A percentile compares a stretch with the other conserved stretches of the same genome.
These are phyloP conservation scores for Dioszegia crocea DNA, from an alignment of 768 basidiomycete genomes.

Conservation along the genomic window DNA sequence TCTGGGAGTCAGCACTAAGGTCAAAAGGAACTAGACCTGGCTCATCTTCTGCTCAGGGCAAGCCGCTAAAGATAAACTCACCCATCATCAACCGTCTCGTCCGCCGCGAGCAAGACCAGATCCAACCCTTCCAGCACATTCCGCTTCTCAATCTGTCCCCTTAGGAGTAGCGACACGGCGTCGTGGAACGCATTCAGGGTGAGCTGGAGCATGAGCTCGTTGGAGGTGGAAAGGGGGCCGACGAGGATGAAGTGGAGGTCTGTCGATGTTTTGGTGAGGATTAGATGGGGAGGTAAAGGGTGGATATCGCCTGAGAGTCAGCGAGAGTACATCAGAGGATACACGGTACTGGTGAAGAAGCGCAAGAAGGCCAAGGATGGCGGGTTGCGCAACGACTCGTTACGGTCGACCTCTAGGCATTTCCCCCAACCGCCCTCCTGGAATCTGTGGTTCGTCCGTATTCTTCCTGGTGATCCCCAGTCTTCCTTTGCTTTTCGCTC, in stretches of 20 bases:
- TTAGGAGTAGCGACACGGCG: slow-evolving; percentile 74
- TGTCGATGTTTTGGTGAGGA: slow-evolving; percentile 87
- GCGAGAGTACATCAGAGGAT: background rate
- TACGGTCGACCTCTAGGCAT: no score
- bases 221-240: slow-evolving; percentile 71
- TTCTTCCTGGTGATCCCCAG: background rate
- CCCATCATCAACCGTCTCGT: slow-evolving; percentile 99
- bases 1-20: slow-evolving; percentile 53
- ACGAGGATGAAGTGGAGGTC: slow-evolving; percentile 94
- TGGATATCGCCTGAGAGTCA: slow-evolving; percentile 71
- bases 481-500: background rate
- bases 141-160: slow-evolving; percentile 91
- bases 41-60: no score
- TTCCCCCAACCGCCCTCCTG: background rate
- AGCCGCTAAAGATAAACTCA: no score
- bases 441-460: no score
- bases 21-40: background rate
- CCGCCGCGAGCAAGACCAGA: slow-evolving; percentile 81
- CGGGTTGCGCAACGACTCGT: no score
- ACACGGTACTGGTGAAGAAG: no score
- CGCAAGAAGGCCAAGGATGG: no score
- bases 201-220: slow-evolving; percentile 91
- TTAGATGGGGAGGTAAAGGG: slow-evolving; percentile 84
- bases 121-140: slow-evolving; percentile 92
- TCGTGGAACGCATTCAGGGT: slow-evolving; percentile 80